Conservation (phyloP, 805 yeast species). For the Tetrapisispora arboricola region DNA sequence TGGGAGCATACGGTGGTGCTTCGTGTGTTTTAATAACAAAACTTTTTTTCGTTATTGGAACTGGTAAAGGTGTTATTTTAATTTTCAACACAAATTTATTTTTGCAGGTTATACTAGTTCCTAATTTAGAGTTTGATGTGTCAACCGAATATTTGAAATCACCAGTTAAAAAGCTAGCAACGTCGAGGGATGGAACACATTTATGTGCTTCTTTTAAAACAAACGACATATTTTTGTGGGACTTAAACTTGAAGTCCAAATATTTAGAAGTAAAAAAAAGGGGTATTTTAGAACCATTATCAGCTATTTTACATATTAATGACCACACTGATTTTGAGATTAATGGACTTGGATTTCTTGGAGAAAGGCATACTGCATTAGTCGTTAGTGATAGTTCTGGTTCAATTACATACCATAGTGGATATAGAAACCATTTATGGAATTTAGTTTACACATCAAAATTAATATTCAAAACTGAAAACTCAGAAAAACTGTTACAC, state of each 20-base stretch:
- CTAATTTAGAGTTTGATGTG: slow-evolving; percentile 5
- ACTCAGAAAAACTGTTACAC: slow-evolving; percentile 7
- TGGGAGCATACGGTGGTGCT: slow-evolving; percentile 42
- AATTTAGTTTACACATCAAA: slow-evolving; percentile 17
- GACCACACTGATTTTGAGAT: slow-evolving; percentile 30
- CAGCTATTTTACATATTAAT: slow-evolving; percentile 24
- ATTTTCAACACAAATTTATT: slow-evolving; percentile 63
- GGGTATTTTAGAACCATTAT: slow-evolving; percentile 6
- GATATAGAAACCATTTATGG: slow-evolving; percentile 36
- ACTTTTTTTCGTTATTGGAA: slow-evolving; percentile 51
- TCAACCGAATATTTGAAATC: slow-evolving; percentile 28
- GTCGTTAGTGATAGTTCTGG: slow-evolving; percentile 47
- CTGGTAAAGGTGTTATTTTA: slow-evolving; percentile 52
- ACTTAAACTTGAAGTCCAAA: slow-evolving; percentile 27
- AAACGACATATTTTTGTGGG: slow-evolving; percentile 68
- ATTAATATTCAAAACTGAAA: slow-evolving; percentile 9
- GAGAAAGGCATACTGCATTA: slow-evolving; percentile 44
- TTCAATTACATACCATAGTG: slow-evolving; percentile 52
- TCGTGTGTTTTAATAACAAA: slow-evolving; percentile 36
- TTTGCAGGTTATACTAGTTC: slow-evolving; percentile 32
- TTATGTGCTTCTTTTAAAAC: slow-evolving; percentile 57
- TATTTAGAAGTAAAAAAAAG: neutral
- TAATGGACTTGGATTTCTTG: slow-evolving; percentile 37
- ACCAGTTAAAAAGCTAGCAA: slow-evolving; percentile 42
- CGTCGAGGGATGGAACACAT: slow-evolving; percentile 60